Conservation (phyloP, 2,329 filamentous ascomycete species). For the Fusarium sulawesiense region DNA sequence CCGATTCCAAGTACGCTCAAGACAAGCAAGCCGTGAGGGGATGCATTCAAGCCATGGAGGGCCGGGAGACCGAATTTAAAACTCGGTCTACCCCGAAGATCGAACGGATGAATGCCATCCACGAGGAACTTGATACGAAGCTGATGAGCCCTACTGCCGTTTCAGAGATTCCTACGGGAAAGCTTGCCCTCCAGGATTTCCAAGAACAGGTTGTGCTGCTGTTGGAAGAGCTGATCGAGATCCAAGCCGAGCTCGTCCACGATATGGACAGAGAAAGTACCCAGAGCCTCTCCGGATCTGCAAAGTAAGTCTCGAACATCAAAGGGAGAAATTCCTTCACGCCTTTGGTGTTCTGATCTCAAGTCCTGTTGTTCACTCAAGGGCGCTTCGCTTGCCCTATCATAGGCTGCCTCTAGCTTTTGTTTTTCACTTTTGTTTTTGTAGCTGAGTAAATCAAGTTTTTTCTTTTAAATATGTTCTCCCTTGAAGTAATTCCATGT, state of each 20-base stretch:
- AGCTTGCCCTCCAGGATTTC: background rate
- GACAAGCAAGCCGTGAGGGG: background rate
- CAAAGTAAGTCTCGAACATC: background rate
- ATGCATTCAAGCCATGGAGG: background rate
- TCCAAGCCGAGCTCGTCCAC: background rate
- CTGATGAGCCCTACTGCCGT: background rate
- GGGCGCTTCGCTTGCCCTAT: background rate
- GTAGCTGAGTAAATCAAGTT: background rate
- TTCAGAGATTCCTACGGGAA: background rate
- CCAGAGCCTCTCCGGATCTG: too few relatives aligned
- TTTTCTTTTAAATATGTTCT: background rate
- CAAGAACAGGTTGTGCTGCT: fast-evolving
- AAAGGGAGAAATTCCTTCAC: too few relatives aligned
- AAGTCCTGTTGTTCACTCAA: background rate
- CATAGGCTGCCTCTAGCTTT: background rate
- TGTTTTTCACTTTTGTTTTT: background rate
- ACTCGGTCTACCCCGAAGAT: background rate
- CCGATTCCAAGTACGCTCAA: background rate
- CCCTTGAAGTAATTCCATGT: too few relatives aligned
- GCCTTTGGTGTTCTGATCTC: background rate
- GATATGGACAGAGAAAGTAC: too few relatives aligned
- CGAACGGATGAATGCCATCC: background rate
- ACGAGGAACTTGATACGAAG: background rate
- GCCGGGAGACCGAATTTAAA: background rate
- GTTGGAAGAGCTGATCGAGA: fast-evolving